Base-by-base conservation (phyloP, 139 green algal genomes). In the Chlorella sp. region DNA sequence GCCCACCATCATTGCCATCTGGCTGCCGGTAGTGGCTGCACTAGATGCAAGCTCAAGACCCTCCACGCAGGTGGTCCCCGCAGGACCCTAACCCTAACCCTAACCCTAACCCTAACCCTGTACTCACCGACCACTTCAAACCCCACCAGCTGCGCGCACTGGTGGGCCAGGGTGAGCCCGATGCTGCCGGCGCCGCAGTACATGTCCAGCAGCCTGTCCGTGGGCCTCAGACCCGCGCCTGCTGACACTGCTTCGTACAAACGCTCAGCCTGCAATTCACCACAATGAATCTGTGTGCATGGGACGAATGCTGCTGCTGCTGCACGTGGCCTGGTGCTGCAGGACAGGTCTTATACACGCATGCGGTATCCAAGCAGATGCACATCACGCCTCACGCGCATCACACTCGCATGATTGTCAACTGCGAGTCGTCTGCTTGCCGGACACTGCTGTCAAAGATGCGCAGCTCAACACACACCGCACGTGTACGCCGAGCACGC, bases 151-250 rank as follows among this genome's bases (percentile, higher is more conserved):
- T 62, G 10, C 1, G 2, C 1, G 69, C 78, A 88, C 0, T 71
- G 42, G 1, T 4, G 1, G 14, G 92, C 92, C 67, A 97, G 74
- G 4, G 71, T 79, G 1, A 97, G 81, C 0, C 77, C 89, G 49
- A 97, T 92, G 26, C 80, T 82, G 35, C 92, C 92, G 10, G 89
- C 87, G 31, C 92, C 92, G 69, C 88, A 96, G 78, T 94, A 97
- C 31, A 97, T 79, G 75, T 97, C 92, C 66, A 97, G 73, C 26
- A 96, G 49, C 17, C 10, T 55, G 17, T 55, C 42, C 10, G 42
- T 55, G 42, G 42, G 42, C 10, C 42, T 17, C 10, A 55, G 42
- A 17, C 10, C 42, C 10, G 42, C 42, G 42, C 10, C 42, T 10
- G 10, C 10, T 55, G 42, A 55, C 42, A 55, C 42, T 24, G 42